A percentile compares a stretch with the other conserved stretches of the same genome.
Conservation (phyloP, 2,329 filamentous ascomycete genomes). For the Cercospora zeina region DNA sequence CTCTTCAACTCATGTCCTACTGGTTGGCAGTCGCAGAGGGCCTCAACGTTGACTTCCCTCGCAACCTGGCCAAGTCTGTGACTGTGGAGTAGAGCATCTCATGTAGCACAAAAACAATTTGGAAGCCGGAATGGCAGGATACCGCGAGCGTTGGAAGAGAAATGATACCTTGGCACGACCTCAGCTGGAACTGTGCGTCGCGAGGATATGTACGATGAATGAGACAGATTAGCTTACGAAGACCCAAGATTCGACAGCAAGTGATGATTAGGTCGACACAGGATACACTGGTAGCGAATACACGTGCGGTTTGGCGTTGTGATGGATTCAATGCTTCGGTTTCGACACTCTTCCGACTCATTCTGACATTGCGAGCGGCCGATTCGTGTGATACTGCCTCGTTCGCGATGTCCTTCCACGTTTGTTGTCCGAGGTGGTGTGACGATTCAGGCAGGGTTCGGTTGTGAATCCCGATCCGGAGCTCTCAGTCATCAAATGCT, state of each 20-base stretch:
- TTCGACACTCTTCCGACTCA: background rate
- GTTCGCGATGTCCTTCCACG: constrained; percentile 6
- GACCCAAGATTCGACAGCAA: constrained; percentile 1
- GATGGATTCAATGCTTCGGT: background rate
- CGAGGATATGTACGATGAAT: constrained; percentile 12
- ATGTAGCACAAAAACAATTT: background rate
- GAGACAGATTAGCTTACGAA: constrained; percentile 5
- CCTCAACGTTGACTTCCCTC: constrained; percentile 96
- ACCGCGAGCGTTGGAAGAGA: constrained; percentile 9
- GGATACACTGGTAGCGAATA: constrained; percentile 5
- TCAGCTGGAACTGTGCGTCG: constrained; percentile 21
- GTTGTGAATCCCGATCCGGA: background rate
- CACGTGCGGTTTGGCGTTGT: background rate
- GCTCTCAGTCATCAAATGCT: constrained; percentile 5
- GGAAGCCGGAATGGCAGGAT: background rate
- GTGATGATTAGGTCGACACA: constrained; percentile 12
- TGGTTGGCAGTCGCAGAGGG: constrained; percentile 97
- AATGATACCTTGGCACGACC: constrained; percentile 14
- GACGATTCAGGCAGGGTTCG: background rate
- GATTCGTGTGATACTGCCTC: background rate
- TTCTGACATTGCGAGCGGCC: background rate
- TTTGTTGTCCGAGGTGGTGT: constrained; percentile 1
- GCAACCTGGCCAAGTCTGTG: constrained; percentile 97
- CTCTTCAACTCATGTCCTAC: constrained; percentile 96
- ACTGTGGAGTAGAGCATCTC: constrained; percentile 77